Evolutionary conservation across 495 filamentous ascomycete species (phyloP), one percentile per base, ranked within the genome.

Genomic region (Neurospora discreta): DNA sequence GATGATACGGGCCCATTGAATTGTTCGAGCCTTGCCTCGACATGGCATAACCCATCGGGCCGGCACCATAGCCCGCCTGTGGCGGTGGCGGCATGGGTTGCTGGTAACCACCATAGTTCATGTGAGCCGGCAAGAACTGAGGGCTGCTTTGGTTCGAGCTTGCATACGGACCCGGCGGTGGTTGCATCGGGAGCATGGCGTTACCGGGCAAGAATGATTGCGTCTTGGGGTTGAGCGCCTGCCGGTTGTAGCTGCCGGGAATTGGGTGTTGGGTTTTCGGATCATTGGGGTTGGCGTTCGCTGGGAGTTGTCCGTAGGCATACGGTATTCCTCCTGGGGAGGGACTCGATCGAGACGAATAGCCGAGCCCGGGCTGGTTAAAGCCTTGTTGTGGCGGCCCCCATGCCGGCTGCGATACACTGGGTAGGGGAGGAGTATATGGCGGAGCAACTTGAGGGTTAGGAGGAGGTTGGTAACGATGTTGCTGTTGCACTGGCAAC

Each of bases 191-290:
- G 26, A 78, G 76, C 75, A 86, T 84, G 20, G 81, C 78, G 74
- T 75, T 84, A 11, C 86, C 85, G 26, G 94, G 94, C 52, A 97
- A 87, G 77, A 98, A 98, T 3, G 93, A 89, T 72, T 94, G 91
- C 13, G 92, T 97, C 80, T 97, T 93, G 0, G 94, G 94, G 75
- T 98, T 97, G 84, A 98, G 97, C 26, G 91, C 87, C 76, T 93
- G 91, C 30, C 93, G 85, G 77, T 89, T 91, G 80, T 91, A 96
- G 80, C 90, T 93, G 20, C 91, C 92, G 16, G 92, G 92, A 52
- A 97, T 86, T 39, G 91, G 90, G 78, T 95, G 92, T 72, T 90
- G 86, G 67, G 86, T 88, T 77, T 90, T 89, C 52, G 90, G 85
- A 69, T 88, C 86, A 44, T 89, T 81, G 70, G 89, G 88, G 77